Evolutionary conservation across 371 early-diverging fungal species (phyloP), one percentile per base, ranked within the genome.

Genomic region (Dichotomocladium elegans): DNA sequence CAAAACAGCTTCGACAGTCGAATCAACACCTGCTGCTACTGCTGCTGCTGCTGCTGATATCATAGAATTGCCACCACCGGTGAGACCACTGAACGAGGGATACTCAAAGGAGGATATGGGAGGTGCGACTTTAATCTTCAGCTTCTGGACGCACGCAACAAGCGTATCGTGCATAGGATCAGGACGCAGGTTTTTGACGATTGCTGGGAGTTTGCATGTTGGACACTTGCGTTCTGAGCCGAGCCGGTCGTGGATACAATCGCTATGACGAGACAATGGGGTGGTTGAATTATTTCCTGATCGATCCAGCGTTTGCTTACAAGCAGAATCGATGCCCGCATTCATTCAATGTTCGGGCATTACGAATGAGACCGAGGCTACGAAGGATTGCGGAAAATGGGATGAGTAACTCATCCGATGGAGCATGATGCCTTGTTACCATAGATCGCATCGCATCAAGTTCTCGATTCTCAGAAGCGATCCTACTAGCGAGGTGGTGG

Each of bases 241-340:
- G 3, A 66, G 33, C 12, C 30, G 51, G n/a, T 52, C 44, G 22
- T 57, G 30, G 11, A 54, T 37, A 33, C 65, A 64, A 37, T 53
- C 46, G 22, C 63, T 63, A 49, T 29, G 22, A 14, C 25, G 12
- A 22, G 28, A 15, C 28, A 41, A 30, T 47, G 21, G 14, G 50
- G 52, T 34, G 62, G 55, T 24, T 14, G 45, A 14, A 29, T 25
- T 3, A 47, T 17, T 9, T 5, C 5, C 3, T 45, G 45, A 10
- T 14, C 19, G 17, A 41, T 6, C 30, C 47, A 45, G 8, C 26
- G 28, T 0, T 19, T 49, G 37, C 57, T 22, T 63, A 57, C 51
- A 4, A n/a, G 35, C 60, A 53, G 15, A 52, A 60, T 22, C 57
- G 51, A 47, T 77, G 78, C 5, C 64, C 68, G 1, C 67, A 75